phyloP scores from a whole-genome alignment of 257 asterid genomes.

The Solanum appendiculatum region DNA sequence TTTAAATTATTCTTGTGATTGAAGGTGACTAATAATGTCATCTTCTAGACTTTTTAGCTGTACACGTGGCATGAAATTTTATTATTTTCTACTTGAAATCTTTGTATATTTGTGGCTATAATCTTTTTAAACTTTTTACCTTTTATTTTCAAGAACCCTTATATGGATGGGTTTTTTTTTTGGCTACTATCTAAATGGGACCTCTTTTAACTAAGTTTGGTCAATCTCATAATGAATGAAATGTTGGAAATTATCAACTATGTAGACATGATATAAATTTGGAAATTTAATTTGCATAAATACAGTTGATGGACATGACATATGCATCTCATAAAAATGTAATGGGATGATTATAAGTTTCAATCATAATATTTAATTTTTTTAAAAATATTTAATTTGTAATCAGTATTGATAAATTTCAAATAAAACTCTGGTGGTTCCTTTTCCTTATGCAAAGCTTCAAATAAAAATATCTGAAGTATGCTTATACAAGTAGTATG shows the following conservation, averaged over 20 bases:
- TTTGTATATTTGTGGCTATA: background rate
- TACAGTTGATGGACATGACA: background rate
- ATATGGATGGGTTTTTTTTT: background rate
- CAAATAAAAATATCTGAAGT: background rate
- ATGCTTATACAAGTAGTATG: background rate
- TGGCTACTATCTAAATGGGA: background rate
- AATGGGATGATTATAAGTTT: background rate
- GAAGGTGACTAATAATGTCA: background rate
- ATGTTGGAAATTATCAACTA: background rate
- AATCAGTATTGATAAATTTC: background rate
- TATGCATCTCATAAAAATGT: background rate
- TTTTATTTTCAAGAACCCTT: background rate
- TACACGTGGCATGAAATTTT: slow-evolving; percentile 7
- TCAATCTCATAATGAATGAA: slow-evolving; percentile 6
- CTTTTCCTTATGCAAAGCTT: background rate
- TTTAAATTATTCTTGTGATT: background rate
- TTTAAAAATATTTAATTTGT: background rate
- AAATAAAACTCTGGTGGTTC: background rate
- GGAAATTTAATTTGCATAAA: background rate
- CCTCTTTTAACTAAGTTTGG: background rate
- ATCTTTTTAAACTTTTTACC: background rate
- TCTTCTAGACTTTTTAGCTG: background rate
- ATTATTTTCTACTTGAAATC: background rate
- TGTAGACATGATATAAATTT: background rate
- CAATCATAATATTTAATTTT: background rate